A percentile compares a stretch with the other conserved stretches of the same genome.
Conservation (phyloP, 805 yeast species). For the Yamadazyma takamatsuzukensis region DNA sequence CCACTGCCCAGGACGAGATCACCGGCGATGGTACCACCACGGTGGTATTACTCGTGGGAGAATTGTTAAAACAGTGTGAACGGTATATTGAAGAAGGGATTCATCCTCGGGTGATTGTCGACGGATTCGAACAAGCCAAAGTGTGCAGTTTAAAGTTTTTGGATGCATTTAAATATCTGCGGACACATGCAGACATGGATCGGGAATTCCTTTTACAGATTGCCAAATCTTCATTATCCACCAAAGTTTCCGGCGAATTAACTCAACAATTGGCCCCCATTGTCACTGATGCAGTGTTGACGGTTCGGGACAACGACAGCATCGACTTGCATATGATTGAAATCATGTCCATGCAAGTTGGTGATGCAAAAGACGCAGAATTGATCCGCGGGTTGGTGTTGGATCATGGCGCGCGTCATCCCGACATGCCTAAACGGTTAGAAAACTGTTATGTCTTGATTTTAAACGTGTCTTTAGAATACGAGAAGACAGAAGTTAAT, state of each 20-base stretch:
- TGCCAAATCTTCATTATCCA: slow-evolving; percentile 82
- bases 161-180: slow-evolving; percentile 57
- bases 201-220: slow-evolving; percentile 89
- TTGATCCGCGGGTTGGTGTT: slow-evolving; percentile 86
- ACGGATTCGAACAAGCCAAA: slow-evolving; percentile 91
- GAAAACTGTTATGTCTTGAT: slow-evolving; percentile 82
- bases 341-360: slow-evolving; percentile 97
- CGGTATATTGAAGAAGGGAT: slow-evolving; percentile 89
- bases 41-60: slow-evolving; percentile 92
- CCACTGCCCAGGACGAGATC: slow-evolving; percentile 97
- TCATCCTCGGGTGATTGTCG: slow-evolving; percentile 91
- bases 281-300: slow-evolving; percentile 92
- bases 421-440: slow-evolving; percentile 93
- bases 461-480: slow-evolving; percentile 90
- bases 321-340: slow-evolving; percentile 96
- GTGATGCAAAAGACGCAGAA: slow-evolving; percentile 76
- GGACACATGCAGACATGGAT: slow-evolving; percentile 47
- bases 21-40: slow-evolving; percentile 99
- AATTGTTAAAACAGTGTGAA: slow-evolving; percentile 89
- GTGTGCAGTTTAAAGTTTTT: slow-evolving; percentile 67
- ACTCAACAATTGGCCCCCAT: slow-evolving; percentile 85
- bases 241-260: slow-evolving; percentile 77
- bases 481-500: slow-evolving; percentile 96
- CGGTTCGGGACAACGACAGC: slow-evolving; percentile 47
- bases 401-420: slow-evolving; percentile 98